Percentiles rank a stretch among this genome's conserved stretches.
These are phyloP conservation scores for Tetrapisispora phaffii DNA, from an alignment of 805 yeast genomes.

Conservation along the genomic window DNA sequence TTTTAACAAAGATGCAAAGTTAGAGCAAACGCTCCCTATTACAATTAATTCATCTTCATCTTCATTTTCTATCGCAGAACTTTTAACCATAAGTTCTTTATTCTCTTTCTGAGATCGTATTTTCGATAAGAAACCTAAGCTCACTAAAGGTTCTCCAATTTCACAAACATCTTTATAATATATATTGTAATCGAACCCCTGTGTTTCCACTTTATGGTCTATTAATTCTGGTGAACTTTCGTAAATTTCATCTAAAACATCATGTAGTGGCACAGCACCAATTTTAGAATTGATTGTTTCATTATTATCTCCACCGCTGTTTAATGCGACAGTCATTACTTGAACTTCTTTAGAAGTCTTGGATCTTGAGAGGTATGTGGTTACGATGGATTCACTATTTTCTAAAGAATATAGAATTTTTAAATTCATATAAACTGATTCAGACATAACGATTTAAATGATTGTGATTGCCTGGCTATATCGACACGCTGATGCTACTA, in stretches of 20 bases:
- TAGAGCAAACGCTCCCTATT: slow-evolving; percentile 30
- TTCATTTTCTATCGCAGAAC: slow-evolving; percentile 3
- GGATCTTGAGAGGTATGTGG: slow-evolving; percentile 25
- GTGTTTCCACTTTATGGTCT: slow-evolving; percentile 9
- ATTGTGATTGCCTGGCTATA: not conserved
- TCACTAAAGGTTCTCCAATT: slow-evolving; percentile 29
- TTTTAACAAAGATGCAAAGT: slow-evolving; percentile 27
- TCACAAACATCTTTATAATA: slow-evolving; percentile 29
- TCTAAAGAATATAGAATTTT: slow-evolving; percentile 28
- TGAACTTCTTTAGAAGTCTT: slow-evolving; percentile 20
- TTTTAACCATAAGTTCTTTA: not conserved
- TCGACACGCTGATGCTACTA: not conserved
- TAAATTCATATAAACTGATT: slow-evolving; percentile 22
- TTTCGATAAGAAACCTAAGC: slow-evolving; percentile 27
- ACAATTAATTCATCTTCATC: slow-evolving; percentile 18
- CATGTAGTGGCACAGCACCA: slow-evolving; percentile 23
- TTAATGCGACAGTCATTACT: slow-evolving; percentile 20
- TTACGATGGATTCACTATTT: slow-evolving; percentile 19
- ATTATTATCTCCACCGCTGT: slow-evolving; percentile 9
- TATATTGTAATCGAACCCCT: slow-evolving; percentile 24
- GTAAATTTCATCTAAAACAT: slow-evolving; percentile 24
- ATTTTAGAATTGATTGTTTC: slow-evolving; percentile 11
- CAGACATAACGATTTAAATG: slow-evolving; percentile 12
- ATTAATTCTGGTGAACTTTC: slow-evolving; percentile 28
- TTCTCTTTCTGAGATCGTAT: slow-evolving; percentile 17